Evolutionary conservation across 192 early-diverging fungal genomes (phyloP).

Genomic region (Umbelopsis sp.): DNA sequence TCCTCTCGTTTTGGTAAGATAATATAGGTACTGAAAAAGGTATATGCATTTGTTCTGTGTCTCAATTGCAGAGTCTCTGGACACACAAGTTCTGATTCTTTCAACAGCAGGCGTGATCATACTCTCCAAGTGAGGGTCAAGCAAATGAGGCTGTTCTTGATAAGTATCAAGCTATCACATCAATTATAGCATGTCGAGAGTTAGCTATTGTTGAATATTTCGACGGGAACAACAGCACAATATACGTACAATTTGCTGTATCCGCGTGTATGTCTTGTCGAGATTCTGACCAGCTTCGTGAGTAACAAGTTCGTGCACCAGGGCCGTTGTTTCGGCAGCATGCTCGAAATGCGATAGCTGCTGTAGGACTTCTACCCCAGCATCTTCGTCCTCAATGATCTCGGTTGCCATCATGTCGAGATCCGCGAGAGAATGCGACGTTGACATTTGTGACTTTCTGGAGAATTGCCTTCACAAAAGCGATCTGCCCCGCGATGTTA

Average conservation of each 20-base stretch:
- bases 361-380: not conserved
- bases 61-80: not conserved
- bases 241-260: slow-evolving; percentile 6
- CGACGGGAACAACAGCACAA: not conserved
- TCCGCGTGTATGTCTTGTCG: not conserved
- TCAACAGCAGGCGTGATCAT: slow-evolving; percentile 65
- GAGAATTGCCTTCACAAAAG: not conserved
- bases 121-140: slow-evolving; percentile 74
- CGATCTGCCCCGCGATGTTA: not conserved
- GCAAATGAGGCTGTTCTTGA: slow-evolving; percentile 77
- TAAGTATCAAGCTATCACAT: slow-evolving; percentile 53
- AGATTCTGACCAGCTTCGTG: not conserved
- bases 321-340: not conserved
- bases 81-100: slow-evolving; percentile 52
- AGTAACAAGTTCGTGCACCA: not conserved
- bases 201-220: not conserved
- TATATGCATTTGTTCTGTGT: not conserved
- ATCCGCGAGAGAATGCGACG: not conserved
- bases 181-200: not conserved
- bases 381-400: slow-evolving; percentile 16
- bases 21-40: slow-evolving; percentile 58
- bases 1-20: slow-evolving; percentile 84
- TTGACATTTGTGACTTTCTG: not conserved
- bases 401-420: slow-evolving; percentile 3
- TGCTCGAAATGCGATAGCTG: slow-evolving; percentile 26